Percentiles rank a stretch among this genome's conserved stretches.
phyloP scores from a whole-genome alignment of 225 moss, liverwort and hornwort species.

The Pseudisothecium myosuroides region DNA sequence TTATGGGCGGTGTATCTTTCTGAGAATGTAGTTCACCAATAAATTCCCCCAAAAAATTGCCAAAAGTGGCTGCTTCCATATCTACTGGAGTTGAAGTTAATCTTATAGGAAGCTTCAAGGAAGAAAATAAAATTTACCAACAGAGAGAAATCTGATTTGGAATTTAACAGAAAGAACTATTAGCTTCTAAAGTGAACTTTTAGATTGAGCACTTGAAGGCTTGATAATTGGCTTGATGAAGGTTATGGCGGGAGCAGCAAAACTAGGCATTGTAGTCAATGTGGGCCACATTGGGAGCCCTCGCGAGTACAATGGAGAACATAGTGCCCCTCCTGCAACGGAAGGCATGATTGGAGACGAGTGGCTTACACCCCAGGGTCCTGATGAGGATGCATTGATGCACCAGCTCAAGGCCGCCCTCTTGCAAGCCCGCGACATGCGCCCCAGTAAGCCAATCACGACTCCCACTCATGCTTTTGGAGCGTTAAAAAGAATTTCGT shows the following conservation, averaged over 20 bases:
- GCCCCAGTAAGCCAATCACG: slow-evolving; percentile 21
- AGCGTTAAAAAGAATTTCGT: neutral
- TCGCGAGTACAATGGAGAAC: slow-evolving; percentile 12
- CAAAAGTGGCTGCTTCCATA: neutral
- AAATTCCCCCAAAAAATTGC: neutral
- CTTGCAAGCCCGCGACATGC: slow-evolving; percentile 56
- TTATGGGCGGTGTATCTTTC: neutral
- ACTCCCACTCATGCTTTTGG: neutral
- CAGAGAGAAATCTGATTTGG: neutral
- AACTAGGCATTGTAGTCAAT: slow-evolving; percentile 35
- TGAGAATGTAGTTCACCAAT: neutral
- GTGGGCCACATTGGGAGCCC: slow-evolving; percentile 51
- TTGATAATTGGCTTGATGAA: slow-evolving; percentile 7
- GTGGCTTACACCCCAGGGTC: slow-evolving; percentile 50
- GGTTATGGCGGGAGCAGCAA: slow-evolving; percentile 58
- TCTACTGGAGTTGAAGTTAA: neutral
- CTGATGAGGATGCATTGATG: slow-evolving; percentile 60
- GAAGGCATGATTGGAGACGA: slow-evolving; percentile 31
- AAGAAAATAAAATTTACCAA: neutral
- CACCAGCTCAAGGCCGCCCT: slow-evolving; percentile 72
- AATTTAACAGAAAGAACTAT: neutral
- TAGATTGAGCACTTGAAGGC: neutral
- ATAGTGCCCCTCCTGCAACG: neutral
- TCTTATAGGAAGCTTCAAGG: neutral
- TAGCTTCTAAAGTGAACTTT: neutral